Evolutionary conservation across 1,139 yeast species (phyloP), one percentile per base, ranked within the genome.

Genomic region (Lodderomyces orthopsilosis): DNA sequence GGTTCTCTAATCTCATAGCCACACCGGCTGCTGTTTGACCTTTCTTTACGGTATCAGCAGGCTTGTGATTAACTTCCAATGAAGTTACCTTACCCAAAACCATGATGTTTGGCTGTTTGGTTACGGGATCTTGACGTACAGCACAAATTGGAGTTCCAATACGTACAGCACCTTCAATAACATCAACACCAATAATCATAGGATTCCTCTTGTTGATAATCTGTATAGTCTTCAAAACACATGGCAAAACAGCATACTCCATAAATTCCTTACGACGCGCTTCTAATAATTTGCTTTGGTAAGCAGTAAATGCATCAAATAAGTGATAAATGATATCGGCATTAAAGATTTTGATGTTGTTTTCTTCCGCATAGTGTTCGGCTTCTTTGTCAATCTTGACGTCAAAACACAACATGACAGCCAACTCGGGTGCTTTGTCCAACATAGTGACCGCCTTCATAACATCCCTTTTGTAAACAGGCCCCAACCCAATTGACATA

Each of bases 141-240:
- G 94, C 93, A 71, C 96, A 85, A 50, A 93, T 89, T 52, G 99
- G 98, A 1, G 98, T 91, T 46, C 98, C 98, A 41, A 87, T 65
- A 53, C 93, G 81, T 40, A 94, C 77, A 35, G 87, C 76, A 57
- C 99, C 99, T 64, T 93, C 98, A 42, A 79, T 66, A 51, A 93
- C 96, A 65, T 93, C 99, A 49, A 93, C 98, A 80, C 99, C 99
- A 62, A 93, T 87, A 61, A 93, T 90, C 98, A 93, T 93, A 47
- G 99, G 99, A 66, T 91, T 90, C 72, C 98, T 88, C 75, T 93
- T 93, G 81, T 94, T 94, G 66, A 93, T 94, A 61, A 94, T 90
- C 73, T 94, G 98, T 54, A 93, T 70, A 18, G 97, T 93, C 68
- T 88, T 88, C 70, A 93, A 73, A 26, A 91, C 96, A 74, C 95